A percentile compares a stretch with the other conserved stretches of the same genome.
These are phyloP conservation scores for Hanseniaspora taiwanica DNA, from an alignment of 805 yeast genomes.

Conservation along the genomic window DNA sequence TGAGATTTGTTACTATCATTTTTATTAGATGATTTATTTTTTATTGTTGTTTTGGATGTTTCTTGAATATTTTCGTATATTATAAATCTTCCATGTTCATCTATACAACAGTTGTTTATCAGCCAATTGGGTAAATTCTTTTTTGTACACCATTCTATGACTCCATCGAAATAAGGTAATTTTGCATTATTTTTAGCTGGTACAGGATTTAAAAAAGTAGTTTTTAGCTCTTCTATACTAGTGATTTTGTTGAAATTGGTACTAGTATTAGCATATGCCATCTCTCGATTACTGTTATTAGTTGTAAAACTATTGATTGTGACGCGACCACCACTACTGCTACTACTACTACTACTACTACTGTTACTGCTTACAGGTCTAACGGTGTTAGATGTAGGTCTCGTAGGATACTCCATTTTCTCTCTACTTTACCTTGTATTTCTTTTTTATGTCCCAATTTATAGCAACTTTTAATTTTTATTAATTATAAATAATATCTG, in stretches of 20 bases:
- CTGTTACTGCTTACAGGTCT: no score
- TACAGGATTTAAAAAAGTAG: neutral
- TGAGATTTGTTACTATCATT: neutral
- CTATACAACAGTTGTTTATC: neutral
- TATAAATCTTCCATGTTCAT: neutral
- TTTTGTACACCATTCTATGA: conserved; percentile 1
- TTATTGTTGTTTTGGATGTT: neutral
- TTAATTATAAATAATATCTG: no score
- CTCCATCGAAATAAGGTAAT: neutral
- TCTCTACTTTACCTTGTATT: no score
- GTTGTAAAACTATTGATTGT: no score
- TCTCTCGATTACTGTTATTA: no score
- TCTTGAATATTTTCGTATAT: neutral
- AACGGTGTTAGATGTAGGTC: no score
- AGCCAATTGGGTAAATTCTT: neutral
- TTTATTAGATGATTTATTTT: no score
- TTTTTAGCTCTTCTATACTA: neutral
- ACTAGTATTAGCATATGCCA: neutral
- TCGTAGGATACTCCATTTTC: no score
- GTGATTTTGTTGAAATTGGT: neutral
- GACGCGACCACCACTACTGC: no score
- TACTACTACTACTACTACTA: no score
- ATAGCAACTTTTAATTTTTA: no score
- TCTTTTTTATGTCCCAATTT: no score
- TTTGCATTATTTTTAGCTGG: neutral